These are phyloP conservation scores for Phytophthora pini DNA, from an alignment of 352 stramenopile species.

Conservation along the genomic window DNA sequence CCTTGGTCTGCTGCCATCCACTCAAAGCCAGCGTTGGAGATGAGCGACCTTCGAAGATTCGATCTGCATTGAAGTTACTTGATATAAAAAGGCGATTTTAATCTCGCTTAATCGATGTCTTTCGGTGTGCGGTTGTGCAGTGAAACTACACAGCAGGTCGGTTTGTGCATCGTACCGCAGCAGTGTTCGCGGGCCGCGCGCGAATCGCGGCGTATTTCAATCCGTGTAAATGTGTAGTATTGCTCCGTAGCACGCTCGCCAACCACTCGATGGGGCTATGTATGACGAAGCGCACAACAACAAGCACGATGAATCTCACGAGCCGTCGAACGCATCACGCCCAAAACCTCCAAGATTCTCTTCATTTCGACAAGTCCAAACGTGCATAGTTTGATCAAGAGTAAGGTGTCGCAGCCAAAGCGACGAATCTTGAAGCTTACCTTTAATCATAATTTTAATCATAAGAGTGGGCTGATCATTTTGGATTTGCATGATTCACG, in stretches of 20 bases:
- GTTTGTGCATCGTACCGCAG: no score
- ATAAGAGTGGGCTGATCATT: neutral
- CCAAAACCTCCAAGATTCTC: neutral
- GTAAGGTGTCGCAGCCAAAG: neutral
- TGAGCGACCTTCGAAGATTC: neutral
- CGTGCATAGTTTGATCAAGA: neutral
- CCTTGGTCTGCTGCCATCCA: neutral
- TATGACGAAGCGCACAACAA: no score
- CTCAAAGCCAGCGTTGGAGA: neutral
- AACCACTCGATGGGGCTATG: neutral
- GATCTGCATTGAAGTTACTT: neutral
- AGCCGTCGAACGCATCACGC: neutral
- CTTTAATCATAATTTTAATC: slow-evolving; percentile 1
- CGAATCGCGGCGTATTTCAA: no score
- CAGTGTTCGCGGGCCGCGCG: no score
- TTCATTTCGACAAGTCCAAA: no score
- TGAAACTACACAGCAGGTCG: no score
- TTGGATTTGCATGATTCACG: neutral
- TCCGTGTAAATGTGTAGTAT: neutral
- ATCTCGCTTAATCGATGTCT: slow-evolving; percentile 2
- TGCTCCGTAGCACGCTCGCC: neutral
- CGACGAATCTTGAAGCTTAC: neutral
- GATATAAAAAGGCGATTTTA: slow-evolving; percentile 1
- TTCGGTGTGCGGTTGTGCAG: neutral
- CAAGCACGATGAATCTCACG: neutral